Evolutionary conservation across 2,329 filamentous ascomycete species (phyloP).

Genomic region (Colletotrichum orbiculare): DNA sequence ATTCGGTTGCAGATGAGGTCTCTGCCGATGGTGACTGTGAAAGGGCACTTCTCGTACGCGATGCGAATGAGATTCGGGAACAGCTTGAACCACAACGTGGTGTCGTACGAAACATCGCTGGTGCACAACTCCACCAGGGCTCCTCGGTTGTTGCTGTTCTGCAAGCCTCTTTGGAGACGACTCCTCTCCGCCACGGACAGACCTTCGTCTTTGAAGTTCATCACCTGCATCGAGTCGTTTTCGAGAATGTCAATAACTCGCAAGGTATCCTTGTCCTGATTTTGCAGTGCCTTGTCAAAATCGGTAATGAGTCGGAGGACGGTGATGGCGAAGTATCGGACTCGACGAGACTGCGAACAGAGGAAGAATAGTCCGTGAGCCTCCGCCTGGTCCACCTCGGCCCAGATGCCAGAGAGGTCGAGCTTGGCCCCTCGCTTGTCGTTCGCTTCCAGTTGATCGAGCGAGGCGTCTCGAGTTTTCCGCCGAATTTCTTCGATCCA

Average conservation of each 20-base stretch:
- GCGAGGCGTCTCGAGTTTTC: slow-evolving; percentile 79
- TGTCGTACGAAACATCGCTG: slow-evolving; percentile 94
- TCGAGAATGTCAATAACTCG: slow-evolving; percentile 94
- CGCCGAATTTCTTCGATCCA: slow-evolving; percentile 98
- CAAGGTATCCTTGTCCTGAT: slow-evolving; percentile 69
- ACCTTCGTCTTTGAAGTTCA: slow-evolving; percentile 93
- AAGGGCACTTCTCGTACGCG: slow-evolving; percentile 89
- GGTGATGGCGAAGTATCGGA: slow-evolving; percentile 90
- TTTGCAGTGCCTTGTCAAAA: slow-evolving; percentile 87
- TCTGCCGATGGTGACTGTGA: slow-evolving; percentile 88
- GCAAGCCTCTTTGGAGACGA: slow-evolving; percentile 88
- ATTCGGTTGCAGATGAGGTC: slow-evolving; percentile 94
- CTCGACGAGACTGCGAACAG: slow-evolving; percentile 92
- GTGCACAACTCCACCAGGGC: slow-evolving; percentile 94
- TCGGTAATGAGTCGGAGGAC: slow-evolving; percentile 92
- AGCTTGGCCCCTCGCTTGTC: slow-evolving; percentile 81
- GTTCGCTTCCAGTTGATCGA: slow-evolving; percentile 73
- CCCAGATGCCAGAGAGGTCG: slow-evolving; percentile 88
- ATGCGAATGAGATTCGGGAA: slow-evolving; percentile 95
- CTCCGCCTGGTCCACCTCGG: slow-evolving; percentile 95
- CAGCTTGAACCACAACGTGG: slow-evolving; percentile 96
- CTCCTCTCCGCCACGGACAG: slow-evolving; percentile 93
- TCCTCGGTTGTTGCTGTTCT: slow-evolving; percentile 84
- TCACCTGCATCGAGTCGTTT: slow-evolving; percentile 85
- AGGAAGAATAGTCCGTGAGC: slow-evolving; percentile 97